Evolutionary conservation across 2,329 filamentous ascomycete genomes (phyloP), one percentile per base, ranked within the genome.

Genomic region (Shiraia bambusicola): DNA sequence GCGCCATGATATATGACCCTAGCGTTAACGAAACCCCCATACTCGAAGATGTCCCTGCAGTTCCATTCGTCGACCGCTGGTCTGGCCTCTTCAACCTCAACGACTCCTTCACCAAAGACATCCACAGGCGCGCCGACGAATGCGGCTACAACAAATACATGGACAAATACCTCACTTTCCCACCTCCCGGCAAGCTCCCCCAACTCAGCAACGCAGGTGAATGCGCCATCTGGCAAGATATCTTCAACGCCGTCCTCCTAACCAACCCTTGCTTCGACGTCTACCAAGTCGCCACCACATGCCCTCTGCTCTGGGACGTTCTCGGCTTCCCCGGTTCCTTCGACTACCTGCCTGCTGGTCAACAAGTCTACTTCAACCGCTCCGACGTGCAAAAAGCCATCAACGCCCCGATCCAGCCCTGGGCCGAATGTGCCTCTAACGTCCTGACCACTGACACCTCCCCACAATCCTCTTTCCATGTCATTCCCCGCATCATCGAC

Each of bases 181-280:
- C 88, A 1, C 84, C 86, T 0, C 70, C 75, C 2, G 80, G 82
- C 5, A 72, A 74, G 3, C 75, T 87, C 13, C 84, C 83, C 0
- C 63, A 61, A 0, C 69, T 72, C 5, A 76, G 49, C 36, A 65
- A 71, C 17, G 52, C 69, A 0, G 52, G 62, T n/a, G 58, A 69
- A 0, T 91, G 87, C 61, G 72, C 74, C 35, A 57, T 88, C 14
- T 86, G 77, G 55, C 65, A 76, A 42, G 70, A 77, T 15, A 77
- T 87, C 22, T 72, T 71, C 54, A 52, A 73, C 0, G 83, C 81
- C 22, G 76, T 77, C 6, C 48, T 73, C 4, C 59, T 71, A 1
- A 66, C 80, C 25, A 93, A 93, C 69, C 88, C 88, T 0, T 93
- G 88, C 72, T 94, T 86, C 69, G 82, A 89, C 63, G 72, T 87